Conservation (phyloP, 2,329 filamentous ascomycete species). For the Nemania sp. region DNA sequence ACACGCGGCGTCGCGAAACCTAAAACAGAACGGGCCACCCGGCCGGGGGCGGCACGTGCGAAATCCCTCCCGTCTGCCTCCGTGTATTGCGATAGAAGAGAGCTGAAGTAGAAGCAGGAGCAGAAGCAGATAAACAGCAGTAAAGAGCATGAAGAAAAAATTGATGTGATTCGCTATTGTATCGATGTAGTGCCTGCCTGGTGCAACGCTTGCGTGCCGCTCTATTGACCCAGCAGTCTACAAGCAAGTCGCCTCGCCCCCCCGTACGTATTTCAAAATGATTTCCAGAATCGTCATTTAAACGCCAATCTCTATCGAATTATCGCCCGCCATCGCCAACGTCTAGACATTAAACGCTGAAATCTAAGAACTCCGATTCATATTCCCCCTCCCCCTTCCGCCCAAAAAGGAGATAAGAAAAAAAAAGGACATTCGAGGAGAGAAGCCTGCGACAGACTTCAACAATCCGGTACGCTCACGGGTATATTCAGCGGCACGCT, state of each 20-base stretch:
- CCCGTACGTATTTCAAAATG: neutral
- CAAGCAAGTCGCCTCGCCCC: neutral
- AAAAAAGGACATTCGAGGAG: too few species aligned
- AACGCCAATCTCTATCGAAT: constrained; percentile 11
- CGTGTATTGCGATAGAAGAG: too few species aligned
- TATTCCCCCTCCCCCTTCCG: too few species aligned
- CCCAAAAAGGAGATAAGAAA: neutral
- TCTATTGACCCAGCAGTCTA: constrained; percentile 4
- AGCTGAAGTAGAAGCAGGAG: too few species aligned
- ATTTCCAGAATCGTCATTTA: neutral
- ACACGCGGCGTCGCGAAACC: neutral
- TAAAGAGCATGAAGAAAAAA: too few species aligned
- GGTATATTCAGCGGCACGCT: constrained; percentile 56
- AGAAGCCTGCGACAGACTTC: constrained; percentile 10
- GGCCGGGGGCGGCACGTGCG: neutral
- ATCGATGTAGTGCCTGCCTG: too few species aligned
- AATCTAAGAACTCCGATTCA: neutral
- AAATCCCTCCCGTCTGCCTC: neutral
- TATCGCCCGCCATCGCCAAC: neutral
- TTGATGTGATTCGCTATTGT: too few species aligned
- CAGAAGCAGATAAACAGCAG: too few species aligned
- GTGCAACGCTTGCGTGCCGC: neutral
- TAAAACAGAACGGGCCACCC: neutral
- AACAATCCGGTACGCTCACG: constrained; percentile 58
- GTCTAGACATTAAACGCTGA: neutral